These are phyloP conservation scores for Vaccinium macrocarpon DNA, from an alignment of 148 eudicot genomes.

Conservation along the genomic window DNA sequence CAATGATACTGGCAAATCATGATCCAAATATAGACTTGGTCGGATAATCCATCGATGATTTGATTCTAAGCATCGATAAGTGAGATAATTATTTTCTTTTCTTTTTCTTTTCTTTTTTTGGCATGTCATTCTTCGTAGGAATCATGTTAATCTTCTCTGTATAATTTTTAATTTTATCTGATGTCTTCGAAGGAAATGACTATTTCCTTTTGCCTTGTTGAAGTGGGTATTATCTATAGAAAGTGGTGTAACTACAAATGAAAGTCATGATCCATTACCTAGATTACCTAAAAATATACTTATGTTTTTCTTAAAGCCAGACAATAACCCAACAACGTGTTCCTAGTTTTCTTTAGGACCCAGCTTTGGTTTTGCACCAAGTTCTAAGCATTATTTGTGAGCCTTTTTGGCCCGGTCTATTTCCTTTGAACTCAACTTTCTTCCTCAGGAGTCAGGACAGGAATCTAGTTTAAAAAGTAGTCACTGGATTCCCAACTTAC, in stretches of 20 bases:
- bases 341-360: conserved; percentile 16
- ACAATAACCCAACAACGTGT: background rate
- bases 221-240: no score
- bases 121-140: no score
- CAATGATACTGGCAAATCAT: background rate
- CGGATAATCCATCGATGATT: background rate
- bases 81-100: background rate
- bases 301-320: background rate
- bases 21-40: background rate
- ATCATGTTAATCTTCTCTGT: no score
- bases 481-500: background rate
- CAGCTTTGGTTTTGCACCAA: conserved; percentile 27
- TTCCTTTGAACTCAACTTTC: conserved; percentile 22
- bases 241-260: background rate
- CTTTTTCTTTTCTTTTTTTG: no score
- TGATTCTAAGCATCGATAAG: background rate
- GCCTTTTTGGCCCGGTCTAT: conserved; percentile 31
- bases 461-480: background rate
- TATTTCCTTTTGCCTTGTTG: background rate
- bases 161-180: no score
- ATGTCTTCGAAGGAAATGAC: no score
- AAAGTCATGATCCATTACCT: conserved; percentile 17
- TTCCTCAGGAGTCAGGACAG: background rate
- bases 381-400: conserved; percentile 26
- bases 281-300: conserved; percentile 7